Conservation (phyloP, 2,329 filamentous ascomycete genomes). For the Calonectria leucothoes region DNA sequence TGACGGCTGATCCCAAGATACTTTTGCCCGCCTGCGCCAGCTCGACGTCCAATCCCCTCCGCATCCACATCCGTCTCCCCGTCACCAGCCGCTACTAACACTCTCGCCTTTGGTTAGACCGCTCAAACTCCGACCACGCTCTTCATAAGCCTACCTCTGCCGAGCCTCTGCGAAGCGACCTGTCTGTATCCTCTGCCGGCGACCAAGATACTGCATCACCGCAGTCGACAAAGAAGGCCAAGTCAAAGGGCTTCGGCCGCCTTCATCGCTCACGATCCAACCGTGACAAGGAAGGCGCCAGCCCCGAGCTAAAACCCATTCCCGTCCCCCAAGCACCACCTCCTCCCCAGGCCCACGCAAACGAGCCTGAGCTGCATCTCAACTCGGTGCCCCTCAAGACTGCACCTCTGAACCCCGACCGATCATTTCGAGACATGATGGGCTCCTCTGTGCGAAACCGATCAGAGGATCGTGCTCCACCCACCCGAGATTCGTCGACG, state of each 20-base stretch:
- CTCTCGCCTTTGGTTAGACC: conserved; percentile 35
- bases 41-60: conserved; percentile 9
- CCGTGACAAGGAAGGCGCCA: conserved; percentile 61
- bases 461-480: conserved; percentile 74
- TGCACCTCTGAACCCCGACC: conserved; percentile 73
- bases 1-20: conserved; percentile 25
- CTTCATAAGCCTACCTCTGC: conserved; percentile 54
- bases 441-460: conserved; percentile 74
- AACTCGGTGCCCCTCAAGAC: conserved; percentile 62
- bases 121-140: conserved; percentile 44
- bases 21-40: conserved; percentile 29
- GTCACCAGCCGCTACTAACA: conserved; percentile 39
- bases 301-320: conserved; percentile 50
- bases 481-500: conserved; percentile 55
- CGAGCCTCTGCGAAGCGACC: conserved; percentile 62
- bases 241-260: conserved; percentile 66
- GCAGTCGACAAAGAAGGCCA: conserved; percentile 58
- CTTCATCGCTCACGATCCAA: conserved; percentile 64
- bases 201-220: conserved; percentile 56
- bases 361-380: conserved; percentile 44
- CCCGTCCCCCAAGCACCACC: conserved; percentile 28
- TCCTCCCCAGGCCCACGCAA: conserved; percentile 20
- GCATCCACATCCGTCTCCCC: background rate
- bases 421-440: conserved; percentile 76
- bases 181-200: conserved; percentile 61